Percentiles rank a stretch among this genome's conserved stretches.
Conservation (phyloP, 2,329 filamentous ascomycete genomes). For the Orbilia javanica region DNA sequence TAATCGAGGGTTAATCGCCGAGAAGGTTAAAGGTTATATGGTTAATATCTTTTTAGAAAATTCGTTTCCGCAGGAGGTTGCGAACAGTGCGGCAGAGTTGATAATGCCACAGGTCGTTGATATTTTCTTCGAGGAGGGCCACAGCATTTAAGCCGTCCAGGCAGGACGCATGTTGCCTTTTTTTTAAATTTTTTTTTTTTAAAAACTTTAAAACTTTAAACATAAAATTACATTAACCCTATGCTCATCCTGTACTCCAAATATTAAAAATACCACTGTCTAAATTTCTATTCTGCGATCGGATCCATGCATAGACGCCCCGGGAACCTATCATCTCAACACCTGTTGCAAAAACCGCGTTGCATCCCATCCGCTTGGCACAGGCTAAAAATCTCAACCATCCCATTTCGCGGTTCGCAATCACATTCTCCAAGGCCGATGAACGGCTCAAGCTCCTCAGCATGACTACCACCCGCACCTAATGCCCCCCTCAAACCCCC, state of each 20-base stretch:
- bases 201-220: background rate
- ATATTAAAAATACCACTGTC: too few relatives aligned
- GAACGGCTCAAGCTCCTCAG: conserved; percentile 32
- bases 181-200: too few relatives aligned
- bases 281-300: too few relatives aligned
- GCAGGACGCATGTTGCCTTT: too few relatives aligned
- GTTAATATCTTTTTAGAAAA: background rate
- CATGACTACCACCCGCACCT: conserved; percentile 18
- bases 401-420: conserved; percentile 32
- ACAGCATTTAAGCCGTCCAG: background rate
- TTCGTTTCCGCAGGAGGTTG: background rate
- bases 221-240: too few relatives aligned
- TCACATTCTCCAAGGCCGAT: conserved; percentile 19
- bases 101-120: background rate
- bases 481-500: background rate
- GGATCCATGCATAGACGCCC: too few relatives aligned
- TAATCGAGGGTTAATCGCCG: background rate
- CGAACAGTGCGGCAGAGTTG: background rate
- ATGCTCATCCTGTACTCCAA: too few relatives aligned
- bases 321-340: too few relatives aligned
- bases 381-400: conserved; percentile 24
- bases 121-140: background rate
- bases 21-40: background rate
- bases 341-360: conserved; percentile 43
- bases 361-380: conserved; percentile 15